These are phyloP conservation scores for Agrocybe praecox DNA, from an alignment of 768 basidiomycete species.

Conservation along the genomic window DNA sequence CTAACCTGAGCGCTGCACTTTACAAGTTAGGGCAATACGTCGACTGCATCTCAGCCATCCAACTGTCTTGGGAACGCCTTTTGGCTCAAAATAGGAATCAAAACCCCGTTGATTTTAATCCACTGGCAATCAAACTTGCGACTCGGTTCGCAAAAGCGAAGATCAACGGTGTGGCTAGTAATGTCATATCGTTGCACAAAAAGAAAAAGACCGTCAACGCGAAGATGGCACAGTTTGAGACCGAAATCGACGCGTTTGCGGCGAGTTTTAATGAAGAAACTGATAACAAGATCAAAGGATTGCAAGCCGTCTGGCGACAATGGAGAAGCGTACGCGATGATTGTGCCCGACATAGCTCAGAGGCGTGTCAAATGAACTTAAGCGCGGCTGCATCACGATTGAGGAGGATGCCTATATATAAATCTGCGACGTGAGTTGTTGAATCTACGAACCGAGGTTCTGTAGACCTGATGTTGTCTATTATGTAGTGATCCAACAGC, in stretches of 20 bases:
- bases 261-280: neutral
- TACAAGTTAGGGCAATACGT: conserved; percentile 20
- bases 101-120: neutral
- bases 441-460: too few relatives aligned
- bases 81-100: neutral
- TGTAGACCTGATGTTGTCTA: too few relatives aligned
- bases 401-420: conserved; percentile 17
- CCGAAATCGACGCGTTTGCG: conserved; percentile 10
- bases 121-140: conserved; percentile 16
- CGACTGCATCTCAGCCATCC: conserved; percentile 8
- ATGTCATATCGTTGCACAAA: conserved; percentile 4
- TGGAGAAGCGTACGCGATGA: conserved; percentile 10
- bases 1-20: conserved; percentile 23
- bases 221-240: neutral
- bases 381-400: conserved; percentile 11
- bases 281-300: conserved; percentile 12
- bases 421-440: conserved; percentile 8
- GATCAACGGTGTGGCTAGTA: conserved; percentile 3
- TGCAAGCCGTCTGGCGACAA: conserved; percentile 15
- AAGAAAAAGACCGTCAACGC: neutral
- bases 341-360: conserved; percentile 9
- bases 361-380: conserved; percentile 7
- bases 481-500: conserved; percentile 1
- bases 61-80: conserved; percentile 8
- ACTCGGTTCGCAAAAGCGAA: conserved; percentile 18